These are phyloP conservation scores for Setaria italica DNA, from an alignment of 202 grass and related monocot genomes.

Conservation along the genomic window DNA sequence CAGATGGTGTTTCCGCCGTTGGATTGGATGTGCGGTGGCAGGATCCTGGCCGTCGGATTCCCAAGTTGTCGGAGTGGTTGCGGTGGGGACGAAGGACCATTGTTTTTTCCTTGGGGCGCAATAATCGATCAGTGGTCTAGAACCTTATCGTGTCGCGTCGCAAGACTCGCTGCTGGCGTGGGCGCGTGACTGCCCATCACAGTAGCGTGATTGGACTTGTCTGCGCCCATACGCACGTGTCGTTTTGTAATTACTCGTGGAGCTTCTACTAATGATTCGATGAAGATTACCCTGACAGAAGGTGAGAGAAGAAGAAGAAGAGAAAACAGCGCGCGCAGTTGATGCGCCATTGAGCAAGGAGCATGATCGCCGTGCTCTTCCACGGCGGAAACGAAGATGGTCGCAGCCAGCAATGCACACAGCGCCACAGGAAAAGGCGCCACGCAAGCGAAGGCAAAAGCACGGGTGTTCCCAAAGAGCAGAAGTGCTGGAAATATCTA, in stretches of 20 bases:
- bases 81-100: neutral
- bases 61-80: conserved; percentile 6
- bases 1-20: neutral
- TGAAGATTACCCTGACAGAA: neutral
- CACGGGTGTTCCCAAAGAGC: neutral
- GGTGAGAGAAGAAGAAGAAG: neutral
- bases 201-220: neutral
- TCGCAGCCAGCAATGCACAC: neutral
- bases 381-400: neutral
- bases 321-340: neutral
- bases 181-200: neutral
- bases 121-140: neutral
- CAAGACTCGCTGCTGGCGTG: neutral
- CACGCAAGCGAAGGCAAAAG: too few relatives aligned
- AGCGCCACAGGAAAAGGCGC: neutral
- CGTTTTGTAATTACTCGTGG: neutral
- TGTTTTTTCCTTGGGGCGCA: neutral
- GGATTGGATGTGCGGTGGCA: neutral
- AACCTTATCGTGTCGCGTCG: neutral
- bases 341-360: neutral
- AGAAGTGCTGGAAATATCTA: neutral
- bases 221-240: conserved; percentile 17
- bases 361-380: neutral
- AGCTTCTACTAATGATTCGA: neutral
- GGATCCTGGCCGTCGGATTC: conserved; percentile 33